Conservation (phyloP, 2,329 filamentous ascomycete species). For the Ilyonectria destructans region DNA sequence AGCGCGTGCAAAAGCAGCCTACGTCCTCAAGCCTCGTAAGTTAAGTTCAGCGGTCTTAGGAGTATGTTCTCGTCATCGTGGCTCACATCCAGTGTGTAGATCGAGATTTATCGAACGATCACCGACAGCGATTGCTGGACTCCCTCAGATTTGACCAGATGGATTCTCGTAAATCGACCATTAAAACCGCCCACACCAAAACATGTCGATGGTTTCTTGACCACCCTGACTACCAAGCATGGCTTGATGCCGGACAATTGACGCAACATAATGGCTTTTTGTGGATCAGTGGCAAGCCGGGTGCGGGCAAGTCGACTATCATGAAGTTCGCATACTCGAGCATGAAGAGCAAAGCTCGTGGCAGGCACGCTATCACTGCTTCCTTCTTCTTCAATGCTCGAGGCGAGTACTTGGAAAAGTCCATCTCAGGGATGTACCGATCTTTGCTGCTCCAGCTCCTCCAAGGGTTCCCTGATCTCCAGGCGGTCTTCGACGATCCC, state of each 20-base stretch:
- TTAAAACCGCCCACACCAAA: conserved; percentile 55
- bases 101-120: background rate
- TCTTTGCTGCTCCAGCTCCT: conserved; percentile 66
- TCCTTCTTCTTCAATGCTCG: conserved; percentile 70
- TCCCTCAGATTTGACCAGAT: conserved; percentile 59
- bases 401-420: conserved; percentile 62
- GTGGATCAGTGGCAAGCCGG: conserved; percentile 65
- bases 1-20: background rate
- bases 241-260: conserved; percentile 5
- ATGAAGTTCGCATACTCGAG: conserved; percentile 59
- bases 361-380: conserved; percentile 40
- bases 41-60: background rate
- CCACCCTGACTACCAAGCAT: conserved; percentile 16
- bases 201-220: conserved; percentile 42
- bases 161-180: conserved; percentile 54
- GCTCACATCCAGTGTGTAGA: background rate
- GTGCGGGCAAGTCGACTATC: conserved; percentile 63
- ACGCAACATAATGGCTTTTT: conserved; percentile 53
- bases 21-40: background rate
- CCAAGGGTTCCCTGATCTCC: conserved; percentile 51
- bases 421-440: conserved; percentile 65
- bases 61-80: background rate
- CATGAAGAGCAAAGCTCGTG: conserved; percentile 2
- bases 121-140: conserved; percentile 38
- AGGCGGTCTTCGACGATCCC: conserved; percentile 49